Conservation (phyloP, 192 early-diverging fungal genomes). For the Linderina pennispora region DNA sequence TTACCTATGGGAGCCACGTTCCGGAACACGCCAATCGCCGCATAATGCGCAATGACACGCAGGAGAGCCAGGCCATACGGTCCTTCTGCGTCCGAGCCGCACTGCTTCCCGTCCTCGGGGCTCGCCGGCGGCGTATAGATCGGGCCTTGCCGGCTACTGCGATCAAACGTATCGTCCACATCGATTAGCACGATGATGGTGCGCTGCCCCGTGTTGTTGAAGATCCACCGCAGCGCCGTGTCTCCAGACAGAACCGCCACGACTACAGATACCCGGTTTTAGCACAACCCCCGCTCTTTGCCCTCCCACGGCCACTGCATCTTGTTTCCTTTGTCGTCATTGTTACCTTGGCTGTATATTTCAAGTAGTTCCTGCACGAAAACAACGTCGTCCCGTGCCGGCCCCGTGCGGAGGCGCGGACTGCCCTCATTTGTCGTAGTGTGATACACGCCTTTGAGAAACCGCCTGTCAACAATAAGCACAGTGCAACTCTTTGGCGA, state of each 20-base stretch:
- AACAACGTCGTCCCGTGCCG: slow-evolving; percentile 42
- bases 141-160: slow-evolving; percentile 19
- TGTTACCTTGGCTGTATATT: slow-evolving; percentile 48
- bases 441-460: slow-evolving; percentile 41
- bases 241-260: slow-evolving; percentile 46
- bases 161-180: slow-evolving; percentile 42
- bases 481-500: slow-evolving; percentile 44
- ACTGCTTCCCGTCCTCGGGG: slow-evolving; percentile 18
- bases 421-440: slow-evolving; percentile 21
- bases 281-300: too few species aligned
- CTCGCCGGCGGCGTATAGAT: slow-evolving; percentile 41
- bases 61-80: slow-evolving; percentile 43
- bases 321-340: too few species aligned
- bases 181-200: slow-evolving; percentile 46
- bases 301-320: too few species aligned
- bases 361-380: slow-evolving; percentile 50
- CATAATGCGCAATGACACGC: slow-evolving; percentile 45
- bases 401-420: slow-evolving; percentile 32
- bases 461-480: slow-evolving; percentile 44
- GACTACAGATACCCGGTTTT: slow-evolving; percentile 28
- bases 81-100: slow-evolving; percentile 22
- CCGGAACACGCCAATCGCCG: slow-evolving; percentile 46
- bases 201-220: slow-evolving; percentile 36
- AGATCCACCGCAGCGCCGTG: slow-evolving; percentile 44
- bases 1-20: slow-evolving; percentile 48